Evolutionary conservation across 345 rosid genomes (phyloP).

Genomic region (Citrus unshiu): DNA sequence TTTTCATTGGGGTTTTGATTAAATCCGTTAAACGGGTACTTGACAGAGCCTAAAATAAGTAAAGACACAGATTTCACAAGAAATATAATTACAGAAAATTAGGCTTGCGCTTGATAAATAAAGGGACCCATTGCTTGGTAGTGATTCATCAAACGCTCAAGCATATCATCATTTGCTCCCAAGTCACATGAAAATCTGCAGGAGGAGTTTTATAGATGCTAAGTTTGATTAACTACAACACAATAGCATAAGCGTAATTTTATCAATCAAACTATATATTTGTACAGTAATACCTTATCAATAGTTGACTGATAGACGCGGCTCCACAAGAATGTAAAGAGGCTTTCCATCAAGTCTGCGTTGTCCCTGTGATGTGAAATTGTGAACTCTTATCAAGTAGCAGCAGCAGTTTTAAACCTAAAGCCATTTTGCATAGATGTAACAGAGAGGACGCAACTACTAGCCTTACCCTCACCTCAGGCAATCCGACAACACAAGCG

Average conservation of each 20-base stretch:
- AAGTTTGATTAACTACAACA: not conserved
- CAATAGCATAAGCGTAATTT: too few species aligned
- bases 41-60: conserved; percentile 3
- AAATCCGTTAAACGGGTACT: conserved; percentile 7
- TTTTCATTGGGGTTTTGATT: conserved; percentile 7
- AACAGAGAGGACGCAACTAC: not conserved
- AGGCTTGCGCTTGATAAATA: not conserved
- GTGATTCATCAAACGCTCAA: conserved; percentile 10
- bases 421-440: not conserved
- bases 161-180: conserved; percentile 24
- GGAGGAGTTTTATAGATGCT: not conserved
- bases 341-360: conserved; percentile 72
- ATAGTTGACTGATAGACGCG: conserved; percentile 39
- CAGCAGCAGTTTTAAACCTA: not conserved
- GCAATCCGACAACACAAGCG: conserved; percentile 85
- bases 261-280: too few species aligned
- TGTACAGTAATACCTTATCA: conserved; percentile 17
- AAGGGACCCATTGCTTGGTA: not conserved
- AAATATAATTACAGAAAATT: conserved; percentile 15
- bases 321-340: conserved; percentile 80
- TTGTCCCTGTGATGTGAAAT: conserved; percentile 43
- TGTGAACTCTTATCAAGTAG: not conserved
- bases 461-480: conserved; percentile 56
- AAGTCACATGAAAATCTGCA: not conserved
- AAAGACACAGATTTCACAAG: conserved; percentile 6